A percentile compares a stretch with the other conserved stretches of the same genome.
Conservation (phyloP, 192 early-diverging fungal genomes). For the Umbelopsis sp. region DNA sequence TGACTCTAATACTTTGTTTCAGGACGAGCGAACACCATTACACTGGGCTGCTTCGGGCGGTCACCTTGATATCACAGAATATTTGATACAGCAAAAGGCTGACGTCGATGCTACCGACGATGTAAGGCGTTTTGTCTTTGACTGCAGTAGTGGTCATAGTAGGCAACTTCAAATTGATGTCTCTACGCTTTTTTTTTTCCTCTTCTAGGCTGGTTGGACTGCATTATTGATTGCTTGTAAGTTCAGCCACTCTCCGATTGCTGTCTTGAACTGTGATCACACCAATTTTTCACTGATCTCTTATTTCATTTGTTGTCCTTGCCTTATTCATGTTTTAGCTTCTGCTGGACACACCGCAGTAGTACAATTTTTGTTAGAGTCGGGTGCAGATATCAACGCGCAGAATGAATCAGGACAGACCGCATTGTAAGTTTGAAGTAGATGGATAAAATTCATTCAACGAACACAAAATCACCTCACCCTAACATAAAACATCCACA, state of each 20-base stretch:
- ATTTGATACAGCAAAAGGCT: slow-evolving; percentile 66
- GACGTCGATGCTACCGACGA: slow-evolving; percentile 69
- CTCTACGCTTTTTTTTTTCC: background rate
- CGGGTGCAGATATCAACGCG: slow-evolving; percentile 42
- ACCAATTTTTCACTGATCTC: background rate
- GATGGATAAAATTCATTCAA: no score
- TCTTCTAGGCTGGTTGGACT: slow-evolving; percentile 51
- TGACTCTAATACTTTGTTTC: background rate
- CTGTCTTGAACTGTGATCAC: background rate
- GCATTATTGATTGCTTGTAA: slow-evolving; percentile 60
- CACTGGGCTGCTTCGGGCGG: slow-evolving; percentile 75
- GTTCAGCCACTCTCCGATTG: background rate
- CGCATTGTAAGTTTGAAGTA: slow-evolving; percentile 43
- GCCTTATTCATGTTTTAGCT: slow-evolving; percentile 26
- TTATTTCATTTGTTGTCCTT: background rate
- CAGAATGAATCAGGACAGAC: slow-evolving; percentile 57
- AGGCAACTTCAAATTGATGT: no score
- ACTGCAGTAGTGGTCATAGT: background rate
- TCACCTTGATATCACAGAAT: slow-evolving; percentile 64
- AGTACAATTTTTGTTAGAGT: slow-evolving; percentile 38
- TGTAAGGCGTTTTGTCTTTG: slow-evolving; percentile 37
- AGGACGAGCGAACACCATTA: slow-evolving; percentile 51
- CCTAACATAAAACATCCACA: no score
- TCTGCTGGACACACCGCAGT: slow-evolving; percentile 50
- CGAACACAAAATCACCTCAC: no score